Evolutionary conservation across 1,284 basidiomycete species (phyloP).

Genomic region (Pterula multifida): DNA sequence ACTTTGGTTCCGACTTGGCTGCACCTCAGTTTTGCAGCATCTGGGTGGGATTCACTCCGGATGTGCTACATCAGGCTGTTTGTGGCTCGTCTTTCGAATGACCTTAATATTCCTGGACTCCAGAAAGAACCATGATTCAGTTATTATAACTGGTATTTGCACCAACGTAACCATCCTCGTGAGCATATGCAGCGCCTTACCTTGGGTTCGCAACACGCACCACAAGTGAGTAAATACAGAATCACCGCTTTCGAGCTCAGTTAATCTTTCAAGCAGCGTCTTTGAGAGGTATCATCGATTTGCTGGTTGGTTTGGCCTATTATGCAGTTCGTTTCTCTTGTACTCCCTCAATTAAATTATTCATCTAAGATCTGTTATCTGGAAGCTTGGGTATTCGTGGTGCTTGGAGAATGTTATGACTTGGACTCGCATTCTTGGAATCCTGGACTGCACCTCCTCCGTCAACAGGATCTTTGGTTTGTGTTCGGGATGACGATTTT

Average conservation of each 20-base stretch:
- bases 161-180: constrained; percentile 45
- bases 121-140: constrained; percentile 38
- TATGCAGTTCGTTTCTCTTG: constrained; percentile 31
- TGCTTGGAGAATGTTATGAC: constrained; percentile 57
- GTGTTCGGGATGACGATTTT: constrained; percentile 59
- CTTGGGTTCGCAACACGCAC: constrained; percentile 55
- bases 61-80: constrained; percentile 49
- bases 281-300: constrained; percentile 64
- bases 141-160: constrained; percentile 43
- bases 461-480: constrained; percentile 72
- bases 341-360: constrained; percentile 13
- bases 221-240: constrained; percentile 48
- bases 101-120: constrained; percentile 40
- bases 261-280: too few relatives aligned
- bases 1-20: constrained; percentile 43
- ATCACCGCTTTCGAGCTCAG: too few relatives aligned
- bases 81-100: constrained; percentile 52
- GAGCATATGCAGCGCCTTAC: constrained; percentile 51
- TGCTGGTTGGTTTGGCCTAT: constrained; percentile 54
- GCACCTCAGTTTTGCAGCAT: constrained; percentile 54
- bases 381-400: constrained; percentile 51
- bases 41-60: constrained; percentile 65
- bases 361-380: constrained; percentile 2
- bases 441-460: constrained; percentile 40
- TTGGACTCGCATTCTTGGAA: constrained; percentile 45